phyloP scores from a whole-genome alignment of 1,139 yeast species.

The Pichiaceae sp. region DNA sequence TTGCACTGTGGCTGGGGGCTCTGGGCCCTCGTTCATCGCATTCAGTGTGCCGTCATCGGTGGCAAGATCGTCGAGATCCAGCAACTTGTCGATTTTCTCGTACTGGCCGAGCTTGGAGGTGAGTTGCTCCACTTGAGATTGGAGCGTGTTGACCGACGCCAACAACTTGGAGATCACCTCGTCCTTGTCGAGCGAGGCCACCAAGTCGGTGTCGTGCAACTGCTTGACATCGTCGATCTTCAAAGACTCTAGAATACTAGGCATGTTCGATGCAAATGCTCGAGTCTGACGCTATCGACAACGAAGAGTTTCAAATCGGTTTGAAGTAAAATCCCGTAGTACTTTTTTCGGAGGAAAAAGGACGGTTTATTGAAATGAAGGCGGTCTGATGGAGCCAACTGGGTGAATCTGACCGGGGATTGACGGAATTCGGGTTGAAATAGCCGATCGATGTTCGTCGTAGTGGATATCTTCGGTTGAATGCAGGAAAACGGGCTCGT shows the following conservation, averaged over 20 bases:
- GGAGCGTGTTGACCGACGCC: conserved; percentile 10
- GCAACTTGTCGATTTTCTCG: conserved; percentile 10
- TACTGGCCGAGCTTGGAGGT: conserved; percentile 11
- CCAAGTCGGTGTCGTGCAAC: conserved; percentile 9
- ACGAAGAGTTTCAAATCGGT: too few species aligned
- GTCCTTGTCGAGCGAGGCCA: conserved; percentile 11
- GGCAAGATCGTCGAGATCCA: conserved; percentile 10
- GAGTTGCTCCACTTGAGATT: conserved; percentile 11
- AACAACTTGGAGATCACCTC: conserved; percentile 14
- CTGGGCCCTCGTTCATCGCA: neutral
- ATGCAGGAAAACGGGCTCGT: too few species aligned
- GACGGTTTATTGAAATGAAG: too few species aligned
- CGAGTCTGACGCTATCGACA: too few species aligned
- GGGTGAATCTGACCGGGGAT: too few species aligned
- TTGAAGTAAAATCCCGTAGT: too few species aligned
- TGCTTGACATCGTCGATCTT: conserved; percentile 13
- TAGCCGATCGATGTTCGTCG: too few species aligned
- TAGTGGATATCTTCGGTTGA: too few species aligned
- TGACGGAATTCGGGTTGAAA: too few species aligned
- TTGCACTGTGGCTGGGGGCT: neutral
- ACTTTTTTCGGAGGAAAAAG: too few species aligned
- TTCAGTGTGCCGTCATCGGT: neutral
- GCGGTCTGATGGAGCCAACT: too few species aligned
- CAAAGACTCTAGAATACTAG: conserved; percentile 10
- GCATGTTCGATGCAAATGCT: conserved; percentile 4